Evolutionary conservation across 495 filamentous ascomycete species (phyloP), one percentile per base, ranked within the genome.

Genomic region (Penicillium crystallinum): DNA sequence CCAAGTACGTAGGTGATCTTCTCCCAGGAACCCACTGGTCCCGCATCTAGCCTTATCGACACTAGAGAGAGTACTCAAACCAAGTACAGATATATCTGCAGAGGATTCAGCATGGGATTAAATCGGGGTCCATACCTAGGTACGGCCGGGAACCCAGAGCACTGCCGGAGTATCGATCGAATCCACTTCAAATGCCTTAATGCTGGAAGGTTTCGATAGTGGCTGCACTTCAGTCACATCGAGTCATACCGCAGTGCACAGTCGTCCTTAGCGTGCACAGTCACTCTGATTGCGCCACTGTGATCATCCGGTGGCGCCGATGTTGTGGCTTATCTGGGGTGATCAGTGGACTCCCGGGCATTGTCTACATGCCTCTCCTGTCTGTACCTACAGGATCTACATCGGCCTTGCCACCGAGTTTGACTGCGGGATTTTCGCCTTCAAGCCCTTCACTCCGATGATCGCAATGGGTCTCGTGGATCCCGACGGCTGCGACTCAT

Each of bases 181-280:
- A 19, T 33, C 30, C 15, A 57, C 17, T 10, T 7, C 25, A 47
- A n/a, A 14, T 34, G 35, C 36, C 3, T 15, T 19, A 19, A 30
- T 4, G n/a, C 7, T 25, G 5, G 51, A 53, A 53, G 15, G 48
- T 56, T 62, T 60, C 46, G 51, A 46, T 61, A 51, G 57, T 57
- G 48, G 29, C 23, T 39, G 40, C 12, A 9, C 23, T 56, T 46
- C 42, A n/a, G 61, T 64, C 44, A 35, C 49, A 64, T 46, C 39
- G 53, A 56, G 55, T 51, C 58, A 64, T 64, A 43, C 61, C 61
- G 53, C 25, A 38, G 17, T 31, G 43, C 33, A 21, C 35, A 6
- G 30, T 19, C 19, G 22, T 25, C 15, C 6, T 29, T 19, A 19
- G 21, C 14, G 15, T 27, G 10, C 14, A 17, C 4, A 36, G 34